Base-by-base conservation (phyloP, 306 rosid species). In the Rosa chinensis region DNA sequence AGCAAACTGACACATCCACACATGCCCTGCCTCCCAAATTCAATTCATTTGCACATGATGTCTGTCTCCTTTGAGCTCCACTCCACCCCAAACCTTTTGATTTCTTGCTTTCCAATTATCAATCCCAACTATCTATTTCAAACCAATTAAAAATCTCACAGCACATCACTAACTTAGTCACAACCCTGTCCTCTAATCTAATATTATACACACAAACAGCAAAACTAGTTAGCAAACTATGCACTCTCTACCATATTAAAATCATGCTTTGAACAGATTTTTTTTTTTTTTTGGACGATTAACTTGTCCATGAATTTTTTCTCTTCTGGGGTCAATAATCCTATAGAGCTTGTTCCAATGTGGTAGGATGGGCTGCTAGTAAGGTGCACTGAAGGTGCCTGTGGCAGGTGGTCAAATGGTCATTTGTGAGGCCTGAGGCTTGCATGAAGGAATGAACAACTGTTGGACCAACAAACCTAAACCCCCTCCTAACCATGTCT, bases 371-470 rank as follows among this genome's bases (percentile, higher is more conserved):
- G 44, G 76, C 66, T 56, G 89, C 83, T 75, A 88, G 43, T 55
- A 87, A 66, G 63, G 87, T 84, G 88, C 99, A 93, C 56, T 85
- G 97, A 66, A 89, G 93, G 86, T 93, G 97, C 83, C 93, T 84
- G 82, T 91, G 97, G 82, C 99, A 96, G 50, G 88, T 89, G 89
- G 84, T 84, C 79, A 93, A 77, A 84, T 96, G 99, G 85, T 96
- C 97, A 76, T 96, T 96, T 59, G 97, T 96, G 79, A 96, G 89
- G 17, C 99, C 99, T 28, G 93, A 80, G 67, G 98, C 97, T 78
- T 96, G 99, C 97, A 96, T 96, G 79, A 96, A 93, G 10, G 99
- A 96, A 52, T 91, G 91, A 78, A 96, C 87, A 74, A 93, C 99
- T n/a, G 97, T 96, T 23, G 99, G 99, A 11, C 99, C 99, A 76